phyloP scores from a whole-genome alignment of 805 yeast species.

The Candida sithepensis region DNA sequence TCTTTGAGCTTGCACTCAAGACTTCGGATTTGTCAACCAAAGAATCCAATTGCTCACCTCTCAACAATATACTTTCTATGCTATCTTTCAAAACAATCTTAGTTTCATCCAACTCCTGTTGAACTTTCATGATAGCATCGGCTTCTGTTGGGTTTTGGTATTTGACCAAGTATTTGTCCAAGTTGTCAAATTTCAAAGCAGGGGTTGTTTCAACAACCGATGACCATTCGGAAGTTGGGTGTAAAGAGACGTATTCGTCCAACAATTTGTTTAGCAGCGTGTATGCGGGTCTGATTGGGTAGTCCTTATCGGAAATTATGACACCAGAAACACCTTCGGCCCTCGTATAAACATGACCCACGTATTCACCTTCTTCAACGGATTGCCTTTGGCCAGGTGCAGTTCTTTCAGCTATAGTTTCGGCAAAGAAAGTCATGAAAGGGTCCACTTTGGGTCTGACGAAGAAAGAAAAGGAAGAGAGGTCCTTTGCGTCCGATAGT shows the following conservation, averaged over 20 bases:
- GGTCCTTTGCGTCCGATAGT: conserved; percentile 74
- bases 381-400: conserved; percentile 87
- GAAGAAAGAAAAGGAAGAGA: conserved; percentile 83
- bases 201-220: conserved; percentile 42
- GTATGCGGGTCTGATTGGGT: conserved; percentile 96
- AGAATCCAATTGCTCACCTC: conserved; percentile 94
- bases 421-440: conserved; percentile 91
- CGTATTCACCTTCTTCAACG: conserved; percentile 86
- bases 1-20: conserved; percentile 78
- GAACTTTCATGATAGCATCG: conserved; percentile 94
- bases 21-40: conserved; percentile 96
- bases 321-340: conserved; percentile 91
- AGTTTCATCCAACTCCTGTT: conserved; percentile 96
- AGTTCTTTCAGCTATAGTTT: conserved; percentile 88
- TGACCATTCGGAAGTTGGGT: conserved; percentile 73
- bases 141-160: conserved; percentile 98
- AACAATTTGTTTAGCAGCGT: conserved; percentile 84
- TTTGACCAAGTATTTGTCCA: conserved; percentile 68
- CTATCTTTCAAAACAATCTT: conserved; percentile 95
- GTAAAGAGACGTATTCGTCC: conserved; percentile 84
- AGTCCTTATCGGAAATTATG: conserved; percentile 88
- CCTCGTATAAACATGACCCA: conserved; percentile 89
- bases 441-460: conserved; percentile 74
- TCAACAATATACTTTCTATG: conserved; percentile 86
- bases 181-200: conserved; percentile 49